Evolutionary conservation across 192 early-diverging fungal genomes (phyloP).

Genomic region (Haplosporangium gracile): DNA sequence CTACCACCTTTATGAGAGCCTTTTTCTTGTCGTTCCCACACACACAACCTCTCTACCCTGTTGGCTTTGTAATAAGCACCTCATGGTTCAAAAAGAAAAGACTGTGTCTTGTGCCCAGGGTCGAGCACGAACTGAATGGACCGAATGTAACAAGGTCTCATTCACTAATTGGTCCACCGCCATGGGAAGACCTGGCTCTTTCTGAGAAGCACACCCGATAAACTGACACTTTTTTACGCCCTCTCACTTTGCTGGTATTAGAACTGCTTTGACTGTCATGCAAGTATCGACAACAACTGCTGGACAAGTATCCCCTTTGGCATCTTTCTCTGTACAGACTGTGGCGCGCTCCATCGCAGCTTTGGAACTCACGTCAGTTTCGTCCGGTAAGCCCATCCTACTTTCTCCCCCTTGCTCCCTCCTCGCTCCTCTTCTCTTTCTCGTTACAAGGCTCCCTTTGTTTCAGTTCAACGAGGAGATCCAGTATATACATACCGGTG

Average conservation of each 20-base stretch:
- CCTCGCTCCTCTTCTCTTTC: neutral
- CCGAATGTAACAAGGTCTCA: no score
- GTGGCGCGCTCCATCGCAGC: slow-evolving; percentile 46
- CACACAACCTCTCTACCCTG: neutral
- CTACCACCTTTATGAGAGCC: neutral
- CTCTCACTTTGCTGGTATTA: neutral
- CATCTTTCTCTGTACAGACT: slow-evolving; percentile 56
- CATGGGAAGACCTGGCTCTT: no score
- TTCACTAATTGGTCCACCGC: no score
- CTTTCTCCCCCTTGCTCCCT: neutral
- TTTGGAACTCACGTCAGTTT: slow-evolving; percentile 57
- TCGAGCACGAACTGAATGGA: no score
- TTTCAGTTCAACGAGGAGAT: neutral
- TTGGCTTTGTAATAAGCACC: neutral
- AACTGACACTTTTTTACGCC: no score
- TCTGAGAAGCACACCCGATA: no score
- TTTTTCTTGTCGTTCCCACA: neutral
- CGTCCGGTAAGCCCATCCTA: slow-evolving; percentile 36
- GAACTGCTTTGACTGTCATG: slow-evolving; percentile 58
- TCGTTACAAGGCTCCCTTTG: neutral
- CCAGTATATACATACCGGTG: neutral
- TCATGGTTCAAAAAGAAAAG: no score
- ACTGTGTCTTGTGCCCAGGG: no score
- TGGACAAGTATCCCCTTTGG: slow-evolving; percentile 55
- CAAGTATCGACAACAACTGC: slow-evolving; percentile 56